Base-by-base conservation (phyloP, 768 basidiomycete genomes). In the Lactifluus volemus region DNA sequence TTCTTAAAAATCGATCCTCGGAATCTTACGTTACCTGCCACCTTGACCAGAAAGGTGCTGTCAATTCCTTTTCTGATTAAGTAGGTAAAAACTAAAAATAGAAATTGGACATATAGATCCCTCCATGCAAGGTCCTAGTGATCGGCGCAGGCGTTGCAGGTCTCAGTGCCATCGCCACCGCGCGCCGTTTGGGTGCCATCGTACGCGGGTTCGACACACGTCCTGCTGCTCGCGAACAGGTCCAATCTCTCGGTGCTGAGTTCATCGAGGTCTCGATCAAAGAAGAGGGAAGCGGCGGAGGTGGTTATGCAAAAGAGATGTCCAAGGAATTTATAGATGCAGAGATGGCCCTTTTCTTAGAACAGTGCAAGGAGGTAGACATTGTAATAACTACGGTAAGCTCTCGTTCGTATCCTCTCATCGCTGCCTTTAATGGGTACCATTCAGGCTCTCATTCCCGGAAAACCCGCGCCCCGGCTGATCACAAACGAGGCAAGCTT, bases 91-190 rank as follows among this genome's bases (percentile, higher is more conserved):
- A 19, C 56, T 58, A 49, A 58, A 55, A 54, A 55, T 51, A 50
- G 49, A n/a, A n/a, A 38, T 36, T 21, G n/a, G 29, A 15, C 1
- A 17, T 32, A 45, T 69, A 92, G 86, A 89, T 92, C 49, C 88
- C 89, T 48, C 90, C 92, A 52, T 86, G 88, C 61, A 92, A 93
- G 70, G 87, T 93, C 63, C 75, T 93, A 42, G 81, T 94, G 48
- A 93, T 93, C 57, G 92, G 91, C 66, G 92, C 87, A 53, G 92
- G 92, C 60, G 92, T 93, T 25, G 92, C 92, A 10, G 92, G 92
- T 55, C 75, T 94, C 52, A 90, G 88, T 75, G 92, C 91, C 29
- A 92, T 94, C 65, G 88, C 83, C 34, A 94, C 92, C 47, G 89
- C 89, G 8, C 79, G 85, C 70, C 80, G 92, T 21, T 79, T 93